These are phyloP conservation scores for Hibiscus syriacus DNA, from an alignment of 345 rosid genomes.

Conservation along the genomic window DNA sequence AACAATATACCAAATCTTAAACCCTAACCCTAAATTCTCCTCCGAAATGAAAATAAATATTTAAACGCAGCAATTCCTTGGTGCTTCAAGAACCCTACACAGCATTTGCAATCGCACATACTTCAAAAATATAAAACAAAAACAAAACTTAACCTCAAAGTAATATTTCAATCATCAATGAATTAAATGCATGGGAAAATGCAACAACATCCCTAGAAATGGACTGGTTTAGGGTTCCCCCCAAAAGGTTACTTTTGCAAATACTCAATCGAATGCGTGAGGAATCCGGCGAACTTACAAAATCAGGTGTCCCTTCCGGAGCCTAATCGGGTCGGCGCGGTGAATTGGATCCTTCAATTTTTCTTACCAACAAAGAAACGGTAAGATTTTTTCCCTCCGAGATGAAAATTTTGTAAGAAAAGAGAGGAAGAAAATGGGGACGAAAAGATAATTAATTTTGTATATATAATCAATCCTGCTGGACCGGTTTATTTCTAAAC, in stretches of 20 bases:
- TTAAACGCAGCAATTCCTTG: conserved; percentile 22
- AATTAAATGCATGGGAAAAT: background rate
- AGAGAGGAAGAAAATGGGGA: background rate
- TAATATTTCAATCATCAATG: background rate
- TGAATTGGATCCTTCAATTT: background rate
- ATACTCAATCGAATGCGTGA: background rate
- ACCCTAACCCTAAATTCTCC: background rate
- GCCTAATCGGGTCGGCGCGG: background rate
- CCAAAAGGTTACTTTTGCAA: background rate
- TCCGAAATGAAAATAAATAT: conserved; percentile 3
- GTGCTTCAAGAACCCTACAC: conserved; percentile 40
- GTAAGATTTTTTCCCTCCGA: background rate
- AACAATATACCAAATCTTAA: background rate
- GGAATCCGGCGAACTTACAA: background rate
- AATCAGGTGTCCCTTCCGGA: background rate
- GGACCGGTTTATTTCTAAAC: background rate
- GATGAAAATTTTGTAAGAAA: background rate
- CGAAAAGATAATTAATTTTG: background rate
- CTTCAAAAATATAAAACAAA: conserved; percentile 11
- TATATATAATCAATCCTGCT: background rate
- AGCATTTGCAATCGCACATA: conserved; percentile 16
- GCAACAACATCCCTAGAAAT: background rate
- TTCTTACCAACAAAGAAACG: background rate
- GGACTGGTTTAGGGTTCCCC: background rate
- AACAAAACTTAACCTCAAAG: conserved; percentile 9